Conservation (phyloP, 2,329 filamentous ascomycete species). For the Alternaria solani region DNA sequence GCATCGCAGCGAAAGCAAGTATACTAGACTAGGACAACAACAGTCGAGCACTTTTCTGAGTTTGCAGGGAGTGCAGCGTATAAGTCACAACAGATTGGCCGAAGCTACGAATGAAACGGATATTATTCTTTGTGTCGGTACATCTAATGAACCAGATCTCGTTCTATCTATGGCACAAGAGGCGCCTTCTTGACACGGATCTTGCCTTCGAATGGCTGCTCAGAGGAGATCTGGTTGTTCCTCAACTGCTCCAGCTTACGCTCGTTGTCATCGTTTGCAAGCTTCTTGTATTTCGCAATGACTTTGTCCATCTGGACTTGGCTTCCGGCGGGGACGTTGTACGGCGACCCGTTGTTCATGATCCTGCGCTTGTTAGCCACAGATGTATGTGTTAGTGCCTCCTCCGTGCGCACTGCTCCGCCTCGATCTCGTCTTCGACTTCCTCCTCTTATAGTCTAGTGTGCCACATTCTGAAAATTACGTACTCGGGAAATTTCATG, state of each 20-base stretch:
- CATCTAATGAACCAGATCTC: constrained; percentile 11
- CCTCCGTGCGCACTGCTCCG: background rate
- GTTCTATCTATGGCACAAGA: constrained; percentile 22
- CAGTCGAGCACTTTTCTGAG: background rate
- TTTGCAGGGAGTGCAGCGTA: background rate
- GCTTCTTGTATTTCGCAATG: constrained; percentile 68
- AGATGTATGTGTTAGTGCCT: background rate
- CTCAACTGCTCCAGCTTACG: constrained; percentile 58
- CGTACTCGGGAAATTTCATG: constrained; percentile 71
- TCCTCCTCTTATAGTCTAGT: background rate
- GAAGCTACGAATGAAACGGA: constrained; percentile 3
- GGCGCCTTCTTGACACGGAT: constrained; percentile 31
- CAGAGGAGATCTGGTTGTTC: constrained; percentile 43
- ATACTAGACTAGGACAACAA: background rate
- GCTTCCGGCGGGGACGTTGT: constrained; percentile 70
- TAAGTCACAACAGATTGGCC: background rate
- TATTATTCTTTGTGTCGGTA: constrained; percentile 36
- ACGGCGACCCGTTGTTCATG: constrained; percentile 69
- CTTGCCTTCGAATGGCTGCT: constrained; percentile 41
- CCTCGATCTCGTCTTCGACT: background rate
- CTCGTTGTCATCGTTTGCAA: constrained; percentile 65
- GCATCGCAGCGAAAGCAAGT: background rate
- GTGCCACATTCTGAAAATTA: constrained; percentile 25
- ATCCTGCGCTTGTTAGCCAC: constrained; percentile 56
- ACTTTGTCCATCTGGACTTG: constrained; percentile 66